phyloP scores from a whole-genome alignment of 345 rosid genomes.

The Dipteronia dyeriana region DNA sequence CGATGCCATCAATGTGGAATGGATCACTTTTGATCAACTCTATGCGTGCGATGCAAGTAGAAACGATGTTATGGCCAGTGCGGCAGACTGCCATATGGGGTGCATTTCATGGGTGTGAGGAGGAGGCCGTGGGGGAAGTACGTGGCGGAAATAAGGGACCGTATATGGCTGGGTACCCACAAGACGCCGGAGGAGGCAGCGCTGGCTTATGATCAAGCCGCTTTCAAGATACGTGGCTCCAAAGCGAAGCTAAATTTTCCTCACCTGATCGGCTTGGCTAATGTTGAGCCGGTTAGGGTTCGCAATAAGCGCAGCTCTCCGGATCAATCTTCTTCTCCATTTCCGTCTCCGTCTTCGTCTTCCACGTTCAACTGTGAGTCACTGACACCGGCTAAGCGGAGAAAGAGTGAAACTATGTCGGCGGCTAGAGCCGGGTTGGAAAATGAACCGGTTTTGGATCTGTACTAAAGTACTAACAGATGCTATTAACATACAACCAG shows the following conservation, averaged over 20 bases:
- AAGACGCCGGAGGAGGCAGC: slow-evolving; percentile 32
- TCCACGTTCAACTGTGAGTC: neutral
- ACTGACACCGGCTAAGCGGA: neutral
- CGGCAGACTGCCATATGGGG: neutral
- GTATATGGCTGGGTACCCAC: slow-evolving; percentile 24
- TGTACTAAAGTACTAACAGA: neutral
- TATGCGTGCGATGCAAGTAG: neutral
- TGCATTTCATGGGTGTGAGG: slow-evolving; percentile 31
- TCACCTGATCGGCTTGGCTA: slow-evolving; percentile 45
- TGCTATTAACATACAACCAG: neutral
- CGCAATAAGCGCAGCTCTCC: slow-evolving; percentile 43
- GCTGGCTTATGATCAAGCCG: slow-evolving; percentile 58
- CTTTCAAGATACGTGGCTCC: slow-evolving; percentile 52
- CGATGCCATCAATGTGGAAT: slow-evolving; percentile 21
- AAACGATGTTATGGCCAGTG: neutral
- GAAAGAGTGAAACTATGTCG: neutral
- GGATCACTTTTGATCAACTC: slow-evolving; percentile 12
- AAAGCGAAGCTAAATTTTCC: slow-evolving; percentile 64
- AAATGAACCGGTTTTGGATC: neutral
- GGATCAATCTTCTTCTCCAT: neutral
- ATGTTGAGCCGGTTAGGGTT: slow-evolving; percentile 46
- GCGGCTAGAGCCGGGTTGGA: neutral
- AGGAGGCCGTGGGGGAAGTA: slow-evolving; percentile 69
- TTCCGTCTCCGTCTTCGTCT: neutral
- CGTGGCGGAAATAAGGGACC: slow-evolving; percentile 60